Percentiles rank a stretch among this genome's conserved stretches.
phyloP scores from a whole-genome alignment of 805 yeast genomes.

The Cyberlindnera bimundalis region DNA sequence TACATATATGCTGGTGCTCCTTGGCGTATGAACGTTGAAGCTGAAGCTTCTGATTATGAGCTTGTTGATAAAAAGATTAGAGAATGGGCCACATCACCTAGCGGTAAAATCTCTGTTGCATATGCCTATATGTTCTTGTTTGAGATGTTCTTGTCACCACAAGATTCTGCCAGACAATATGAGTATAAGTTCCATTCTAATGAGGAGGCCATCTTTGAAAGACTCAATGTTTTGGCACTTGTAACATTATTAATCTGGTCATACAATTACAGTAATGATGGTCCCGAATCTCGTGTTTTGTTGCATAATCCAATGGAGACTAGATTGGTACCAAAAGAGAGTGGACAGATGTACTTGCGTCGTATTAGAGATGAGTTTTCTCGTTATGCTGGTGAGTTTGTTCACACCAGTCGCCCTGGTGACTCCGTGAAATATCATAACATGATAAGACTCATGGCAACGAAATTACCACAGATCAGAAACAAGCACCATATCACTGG shows the following conservation, averaged over 20 bases:
- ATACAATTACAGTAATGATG: conserved; percentile 44
- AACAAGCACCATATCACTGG: conserved; percentile 54
- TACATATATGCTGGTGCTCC: conserved; percentile 82
- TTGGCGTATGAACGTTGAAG: conserved; percentile 67
- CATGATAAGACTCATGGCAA: conserved; percentile 39
- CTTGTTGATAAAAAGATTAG: conserved; percentile 46
- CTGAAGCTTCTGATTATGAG: conserved; percentile 48
- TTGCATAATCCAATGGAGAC: conserved; percentile 19
- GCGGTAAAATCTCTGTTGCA: conserved; percentile 51
- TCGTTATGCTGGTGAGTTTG: conserved; percentile 29
- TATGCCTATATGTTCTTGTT: conserved; percentile 60
- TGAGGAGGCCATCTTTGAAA: conserved; percentile 44
- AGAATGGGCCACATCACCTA: conserved; percentile 46
- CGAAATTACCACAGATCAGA: conserved; percentile 35
- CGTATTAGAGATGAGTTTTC: conserved; percentile 45
- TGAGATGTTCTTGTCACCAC: conserved; percentile 59
- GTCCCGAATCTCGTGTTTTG: conserved; percentile 39
- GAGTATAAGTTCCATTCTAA: conserved; percentile 47
- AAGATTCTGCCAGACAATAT: conserved; percentile 38
- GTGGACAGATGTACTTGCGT: conserved; percentile 47
- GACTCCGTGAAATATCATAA: conserved; percentile 39
- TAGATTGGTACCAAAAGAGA: conserved; percentile 38
- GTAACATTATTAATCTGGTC: conserved; percentile 44
- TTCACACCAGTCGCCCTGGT: conserved; percentile 30
- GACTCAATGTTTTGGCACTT: conserved; percentile 34